Evolutionary conservation across 2,329 filamentous ascomycete species (phyloP), one percentile per base, ranked within the genome.

Genomic region (Aspergillus pseudonomiae): DNA sequence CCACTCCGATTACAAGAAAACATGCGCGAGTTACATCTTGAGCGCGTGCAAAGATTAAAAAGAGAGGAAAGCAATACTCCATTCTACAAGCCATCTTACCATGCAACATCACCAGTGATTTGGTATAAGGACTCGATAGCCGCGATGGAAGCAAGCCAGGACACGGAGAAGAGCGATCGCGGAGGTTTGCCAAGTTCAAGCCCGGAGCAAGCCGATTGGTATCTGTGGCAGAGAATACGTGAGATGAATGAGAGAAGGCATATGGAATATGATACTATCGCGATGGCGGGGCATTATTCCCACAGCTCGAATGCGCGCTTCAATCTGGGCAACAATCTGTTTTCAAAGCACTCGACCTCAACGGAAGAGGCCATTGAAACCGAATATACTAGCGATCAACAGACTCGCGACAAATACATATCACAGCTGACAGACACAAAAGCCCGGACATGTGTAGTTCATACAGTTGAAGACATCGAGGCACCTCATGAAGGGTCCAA

Each of bases 11-110:
- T 75, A 10, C 73, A 73, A 43, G 52, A 64, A 19, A 71, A 66
- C 55, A 73, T 75, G 70, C 69, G 68, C 12, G 63, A 72, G 48
- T 61, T 76, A n/a, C 72, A 75, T 14, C 36, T 63, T 10, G 73
- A 75, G 62, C 67, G 71, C 21, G 32, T 73, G 19, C 61, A 61
- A 10, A 53, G 57, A 53, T 24, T 67, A n/a, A 59, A 63, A 14
- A 21, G 32, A 39, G 59, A 61, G 36, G 64, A 65, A 34, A 65
- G 61, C 43, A 68, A 32, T 36, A 66, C 50, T 52, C 30, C 19
- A 32, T 28, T 16, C 36, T 43, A 39, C 58, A 41, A 30, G 16
- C 2, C 10, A 16, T n/a, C 48, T 45, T 30, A n/a, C 14, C 26
- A 50, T 56, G 16, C 6, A 19, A 52, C 30, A 16, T 61, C 62